A percentile compares a stretch with the other conserved stretches of the same genome.
phyloP scores from a whole-genome alignment of 345 rosid species.

The Angophora floribunda region DNA sequence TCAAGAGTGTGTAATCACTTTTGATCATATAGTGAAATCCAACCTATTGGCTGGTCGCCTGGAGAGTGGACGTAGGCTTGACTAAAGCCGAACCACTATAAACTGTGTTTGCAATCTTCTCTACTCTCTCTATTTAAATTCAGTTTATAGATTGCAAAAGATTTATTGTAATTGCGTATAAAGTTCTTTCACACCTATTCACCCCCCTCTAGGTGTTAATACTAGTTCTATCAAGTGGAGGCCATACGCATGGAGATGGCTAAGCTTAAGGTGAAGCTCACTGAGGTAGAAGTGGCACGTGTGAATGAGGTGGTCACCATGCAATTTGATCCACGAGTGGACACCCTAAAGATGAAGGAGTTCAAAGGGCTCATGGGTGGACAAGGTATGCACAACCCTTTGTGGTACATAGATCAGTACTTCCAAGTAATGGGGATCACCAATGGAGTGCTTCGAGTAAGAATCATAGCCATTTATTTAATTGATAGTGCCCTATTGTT shows the following conservation, averaged over 20 bases:
- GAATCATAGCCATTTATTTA: not conserved
- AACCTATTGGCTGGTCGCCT: no score
- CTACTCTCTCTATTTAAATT: no score
- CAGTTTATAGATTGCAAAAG: no score
- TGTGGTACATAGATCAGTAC: not conserved
- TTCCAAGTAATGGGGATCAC: not conserved
- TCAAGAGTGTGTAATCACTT: no score
- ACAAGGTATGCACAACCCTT: not conserved
- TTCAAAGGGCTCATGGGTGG: not conserved
- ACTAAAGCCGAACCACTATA: no score
- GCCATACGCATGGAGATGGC: not conserved
- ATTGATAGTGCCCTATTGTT: not conserved
- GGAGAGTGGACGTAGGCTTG: no score
- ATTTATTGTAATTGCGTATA: no score
- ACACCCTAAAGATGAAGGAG: not conserved
- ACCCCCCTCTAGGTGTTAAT: no score
- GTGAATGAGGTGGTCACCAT: not conserved
- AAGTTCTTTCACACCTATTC: no score
- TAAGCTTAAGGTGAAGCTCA: not conserved
- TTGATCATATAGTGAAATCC: no score
- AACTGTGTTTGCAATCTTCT: no score
- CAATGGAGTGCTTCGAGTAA: not conserved
- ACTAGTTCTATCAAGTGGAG: no score
- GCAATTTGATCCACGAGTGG: not conserved
- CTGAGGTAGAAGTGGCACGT: not conserved